These are phyloP conservation scores for Coriolopsis trogii DNA, from an alignment of 1,284 basidiomycete genomes.

Conservation along the genomic window DNA sequence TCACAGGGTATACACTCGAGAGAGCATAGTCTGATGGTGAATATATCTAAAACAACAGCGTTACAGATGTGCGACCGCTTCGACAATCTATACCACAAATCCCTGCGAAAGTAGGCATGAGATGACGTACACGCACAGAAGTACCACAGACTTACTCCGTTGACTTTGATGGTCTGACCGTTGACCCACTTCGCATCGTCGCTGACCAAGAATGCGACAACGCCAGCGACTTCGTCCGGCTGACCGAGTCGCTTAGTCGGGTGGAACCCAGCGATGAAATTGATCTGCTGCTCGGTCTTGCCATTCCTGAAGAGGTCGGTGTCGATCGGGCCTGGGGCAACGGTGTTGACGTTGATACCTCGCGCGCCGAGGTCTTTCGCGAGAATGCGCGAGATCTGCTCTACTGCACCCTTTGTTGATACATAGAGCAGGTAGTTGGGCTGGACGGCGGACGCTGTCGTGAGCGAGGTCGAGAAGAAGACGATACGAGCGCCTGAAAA, in stretches of 20 bases:
- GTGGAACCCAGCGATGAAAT: slow-evolving; percentile 46
- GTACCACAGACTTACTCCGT: slow-evolving; percentile 51
- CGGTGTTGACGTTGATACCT: slow-evolving; percentile 59
- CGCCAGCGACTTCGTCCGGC: slow-evolving; percentile 56
- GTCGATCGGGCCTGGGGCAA: slow-evolving; percentile 58
- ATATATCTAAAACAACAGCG: too few species aligned
- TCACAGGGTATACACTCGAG: too few species aligned
- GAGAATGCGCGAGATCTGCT: slow-evolving; percentile 60
- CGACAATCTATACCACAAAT: too few species aligned
- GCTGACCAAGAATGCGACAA: slow-evolving; percentile 55
- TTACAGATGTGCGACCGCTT: too few species aligned
- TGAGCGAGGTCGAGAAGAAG: slow-evolving; percentile 57
- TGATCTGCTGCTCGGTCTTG: slow-evolving; percentile 50
- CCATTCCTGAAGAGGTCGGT: slow-evolving; percentile 56
- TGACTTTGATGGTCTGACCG: slow-evolving; percentile 56
- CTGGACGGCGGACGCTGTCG: slow-evolving; percentile 43
- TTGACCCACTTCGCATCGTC: slow-evolving; percentile 58
- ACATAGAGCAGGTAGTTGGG: slow-evolving; percentile 55
- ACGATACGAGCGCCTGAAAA: slow-evolving; percentile 51
- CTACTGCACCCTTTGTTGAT: slow-evolving; percentile 59
- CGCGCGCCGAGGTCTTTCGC: slow-evolving; percentile 55
- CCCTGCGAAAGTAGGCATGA: too few species aligned
- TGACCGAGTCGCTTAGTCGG: slow-evolving; percentile 50
- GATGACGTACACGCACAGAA: too few species aligned
- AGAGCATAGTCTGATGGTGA: too few species aligned